These are phyloP conservation scores for Pyrenopolyporus hunteri DNA, from an alignment of 495 filamentous ascomycete genomes.

Conservation along the genomic window DNA sequence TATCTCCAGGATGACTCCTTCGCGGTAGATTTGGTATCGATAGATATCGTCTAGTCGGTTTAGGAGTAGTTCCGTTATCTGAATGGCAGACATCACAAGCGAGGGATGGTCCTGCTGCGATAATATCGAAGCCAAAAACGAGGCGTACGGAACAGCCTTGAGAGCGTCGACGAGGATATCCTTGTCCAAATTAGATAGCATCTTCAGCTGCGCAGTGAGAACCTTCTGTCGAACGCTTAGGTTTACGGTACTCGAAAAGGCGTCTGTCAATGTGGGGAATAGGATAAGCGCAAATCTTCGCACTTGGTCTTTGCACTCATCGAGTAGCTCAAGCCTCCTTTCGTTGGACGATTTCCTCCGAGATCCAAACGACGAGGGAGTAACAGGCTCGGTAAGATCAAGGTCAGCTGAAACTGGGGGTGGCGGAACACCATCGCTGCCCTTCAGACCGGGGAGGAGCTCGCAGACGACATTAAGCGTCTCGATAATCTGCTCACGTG, in stretches of 20 bases:
- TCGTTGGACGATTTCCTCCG: conserved; percentile 71
- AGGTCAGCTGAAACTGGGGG: conserved; percentile 27
- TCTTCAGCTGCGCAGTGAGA: conserved; percentile 91
- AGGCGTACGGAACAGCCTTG: conserved; percentile 94
- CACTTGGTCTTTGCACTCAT: conserved; percentile 81
- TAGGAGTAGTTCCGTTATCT: conserved; percentile 86
- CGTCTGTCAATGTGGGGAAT: conserved; percentile 96
- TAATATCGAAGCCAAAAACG: conserved; percentile 92
- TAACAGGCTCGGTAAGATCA: conserved; percentile 43
- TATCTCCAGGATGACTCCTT: conserved; percentile 95
- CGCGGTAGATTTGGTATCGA: conserved; percentile 94
- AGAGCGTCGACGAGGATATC: conserved; percentile 85
- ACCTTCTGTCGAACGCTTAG: conserved; percentile 97
- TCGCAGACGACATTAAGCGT: conserved; percentile 98
- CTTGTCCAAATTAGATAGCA: conserved; percentile 93
- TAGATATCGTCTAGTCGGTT: conserved; percentile 85
- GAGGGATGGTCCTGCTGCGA: conserved; percentile 93
- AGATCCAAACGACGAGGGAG: conserved; percentile 43
- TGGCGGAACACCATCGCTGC: conserved; percentile 53
- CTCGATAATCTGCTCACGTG: conserved; percentile 96
- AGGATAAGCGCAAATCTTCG: conserved; percentile 92
- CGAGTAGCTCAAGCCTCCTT: conserved; percentile 76
- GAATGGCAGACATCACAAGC: conserved; percentile 82
- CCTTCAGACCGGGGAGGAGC: conserved; percentile 74
- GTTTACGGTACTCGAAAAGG: conserved; percentile 98